Base-by-base conservation (phyloP, 1,284 basidiomycete species). In the Rhodofomes roseus region DNA sequence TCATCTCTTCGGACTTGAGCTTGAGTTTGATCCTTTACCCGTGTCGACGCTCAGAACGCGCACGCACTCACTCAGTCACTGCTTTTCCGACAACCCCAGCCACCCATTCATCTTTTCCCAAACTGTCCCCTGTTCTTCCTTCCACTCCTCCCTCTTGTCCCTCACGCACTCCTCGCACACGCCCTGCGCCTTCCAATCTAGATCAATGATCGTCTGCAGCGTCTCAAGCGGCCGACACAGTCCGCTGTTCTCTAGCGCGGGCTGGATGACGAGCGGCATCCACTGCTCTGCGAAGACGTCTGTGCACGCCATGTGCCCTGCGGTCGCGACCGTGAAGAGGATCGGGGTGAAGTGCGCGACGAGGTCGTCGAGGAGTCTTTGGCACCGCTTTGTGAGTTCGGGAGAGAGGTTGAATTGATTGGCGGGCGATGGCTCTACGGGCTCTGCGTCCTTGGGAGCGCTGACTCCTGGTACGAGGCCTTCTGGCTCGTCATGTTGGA, bases 281-380 rank as follows among this genome's bases (percentile, higher is more conserved):
- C 89, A 91, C 55, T 73, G 77, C 58, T 86, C 84, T 0, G 87
- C 89, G 58, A 90, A 79, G 0, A 83, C 72, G 67, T 89, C 83
- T 9, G 87, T 90, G 70, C 89, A 91, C 2, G 73, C 74, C 86
- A 89, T 89, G 68, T 90, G 89, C 2, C 78, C 73, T 16, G 85
- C 85, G 7, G 82, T 79, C 18, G 86, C 80, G 43, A 86, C 81
- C 3, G 89, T 89, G 70, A 90, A 90, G 2, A 91, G 74, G 46
- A 85, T 76, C 1, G 89, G 86, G 0, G 87, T 87, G 68, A 90
- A 89, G 68, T 87, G 79, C 1, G 77, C 78, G 59, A 90, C 82
- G 60, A 90, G 62, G 25, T 66, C 55, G 34, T 65, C 63, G 56
- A 74, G 70, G 27, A 75, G 66, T 23, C 62, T 61, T 52, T 73